Percentiles rank a stretch among this genome's conserved stretches.
Conservation (phyloP, 345 rosid species). For the Eucalyptus viminalis region DNA sequence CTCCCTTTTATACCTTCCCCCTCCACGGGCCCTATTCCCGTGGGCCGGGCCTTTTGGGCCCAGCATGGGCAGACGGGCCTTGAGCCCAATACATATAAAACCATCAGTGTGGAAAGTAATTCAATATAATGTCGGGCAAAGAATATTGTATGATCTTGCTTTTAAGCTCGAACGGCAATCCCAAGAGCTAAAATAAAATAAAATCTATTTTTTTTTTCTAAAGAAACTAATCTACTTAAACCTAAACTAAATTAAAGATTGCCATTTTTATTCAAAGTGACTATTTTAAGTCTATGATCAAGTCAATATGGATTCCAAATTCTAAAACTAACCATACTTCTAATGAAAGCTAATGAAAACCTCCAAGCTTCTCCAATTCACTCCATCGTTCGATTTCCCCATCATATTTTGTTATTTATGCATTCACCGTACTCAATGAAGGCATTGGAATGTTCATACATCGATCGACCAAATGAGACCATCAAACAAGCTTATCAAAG, state of each 20-base stretch:
- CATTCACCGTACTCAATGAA: neutral
- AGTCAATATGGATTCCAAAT: neutral
- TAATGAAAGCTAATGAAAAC: neutral
- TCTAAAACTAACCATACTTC: neutral
- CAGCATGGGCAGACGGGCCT: too few relatives aligned
- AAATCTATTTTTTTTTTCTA: too few relatives aligned
- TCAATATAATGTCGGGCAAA: rapidly evolving
- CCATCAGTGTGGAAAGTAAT: rapidly evolving
- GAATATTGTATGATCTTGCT: rapidly evolving
- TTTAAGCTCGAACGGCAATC: too few relatives aligned
- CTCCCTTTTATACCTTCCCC: too few relatives aligned
- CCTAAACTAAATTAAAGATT: too few relatives aligned
- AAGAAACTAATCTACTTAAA: too few relatives aligned
- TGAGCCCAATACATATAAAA: too few relatives aligned
- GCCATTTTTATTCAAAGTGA: too few relatives aligned
- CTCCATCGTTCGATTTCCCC: neutral
- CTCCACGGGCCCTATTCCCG: too few relatives aligned
- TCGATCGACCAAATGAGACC: neutral
- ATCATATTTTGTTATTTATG: rapidly evolving
- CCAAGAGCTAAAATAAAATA: too few relatives aligned
- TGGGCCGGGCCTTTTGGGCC: too few relatives aligned
- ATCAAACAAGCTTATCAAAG: neutral
- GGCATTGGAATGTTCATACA: neutral
- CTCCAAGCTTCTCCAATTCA: neutral
- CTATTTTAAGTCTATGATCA: rapidly evolving